phyloP scores from a whole-genome alignment of 2,329 filamentous ascomycete species.

The Colletotrichum navitas region DNA sequence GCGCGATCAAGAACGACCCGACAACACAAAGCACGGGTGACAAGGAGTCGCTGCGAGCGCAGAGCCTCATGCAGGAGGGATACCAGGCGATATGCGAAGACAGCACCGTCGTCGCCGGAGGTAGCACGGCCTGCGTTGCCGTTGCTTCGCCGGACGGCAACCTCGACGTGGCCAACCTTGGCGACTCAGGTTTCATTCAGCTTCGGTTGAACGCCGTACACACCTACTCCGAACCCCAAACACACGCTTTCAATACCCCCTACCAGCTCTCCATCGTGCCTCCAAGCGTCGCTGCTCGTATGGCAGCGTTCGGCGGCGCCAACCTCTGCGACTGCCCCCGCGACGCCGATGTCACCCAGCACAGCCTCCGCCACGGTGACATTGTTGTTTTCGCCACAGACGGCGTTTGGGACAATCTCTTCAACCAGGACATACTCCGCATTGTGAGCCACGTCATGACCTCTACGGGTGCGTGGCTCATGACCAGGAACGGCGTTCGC shows the following conservation, averaged over 20 bases:
- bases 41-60: slow-evolving; percentile 42
- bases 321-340: slow-evolving; percentile 86
- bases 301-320: slow-evolving; percentile 84
- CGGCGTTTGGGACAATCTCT: slow-evolving; percentile 96
- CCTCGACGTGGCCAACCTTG: slow-evolving; percentile 91
- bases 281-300: slow-evolving; percentile 80
- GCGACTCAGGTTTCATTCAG: slow-evolving; percentile 93
- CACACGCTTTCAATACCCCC: slow-evolving; percentile 97
- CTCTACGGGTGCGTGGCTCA: slow-evolving; percentile 78
- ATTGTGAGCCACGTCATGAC: slow-evolving; percentile 85
- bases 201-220: slow-evolving; percentile 88
- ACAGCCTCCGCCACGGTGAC: slow-evolving; percentile 87
- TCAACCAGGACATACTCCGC: slow-evolving; percentile 87
- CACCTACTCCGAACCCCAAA: slow-evolving; percentile 86
- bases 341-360: slow-evolving; percentile 84
- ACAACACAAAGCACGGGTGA: slow-evolving; percentile 28
- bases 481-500: slow-evolving; percentile 67
- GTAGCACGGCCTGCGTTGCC: slow-evolving; percentile 92
- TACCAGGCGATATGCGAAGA: slow-evolving; percentile 87
- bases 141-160: slow-evolving; percentile 79
- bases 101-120: slow-evolving; percentile 80
- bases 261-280: slow-evolving; percentile 94
- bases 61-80: slow-evolving; percentile 79
- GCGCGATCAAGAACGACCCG: slow-evolving; percentile 49
- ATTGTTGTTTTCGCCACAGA: slow-evolving; percentile 95